Evolutionary conservation across 257 asterid genomes (phyloP).

Genomic region (Datura wrightii): DNA sequence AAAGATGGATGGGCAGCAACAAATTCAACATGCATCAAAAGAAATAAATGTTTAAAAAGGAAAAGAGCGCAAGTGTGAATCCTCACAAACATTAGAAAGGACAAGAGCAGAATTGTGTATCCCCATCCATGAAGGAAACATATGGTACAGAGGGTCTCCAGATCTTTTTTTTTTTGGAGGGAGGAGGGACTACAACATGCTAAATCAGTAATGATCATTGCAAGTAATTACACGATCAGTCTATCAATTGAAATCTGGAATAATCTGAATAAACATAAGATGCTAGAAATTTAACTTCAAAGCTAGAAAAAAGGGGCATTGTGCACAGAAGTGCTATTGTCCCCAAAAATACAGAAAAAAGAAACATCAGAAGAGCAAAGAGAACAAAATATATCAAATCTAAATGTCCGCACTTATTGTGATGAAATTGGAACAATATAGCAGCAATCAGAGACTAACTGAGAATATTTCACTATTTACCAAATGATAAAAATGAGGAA

Average conservation of each 20-base stretch:
- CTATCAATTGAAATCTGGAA: not conserved
- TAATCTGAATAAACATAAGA: not conserved
- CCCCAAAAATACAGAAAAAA: not conserved
- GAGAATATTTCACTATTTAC: not conserved
- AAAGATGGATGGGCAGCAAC: not conserved
- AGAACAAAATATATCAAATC: conserved; percentile 6
- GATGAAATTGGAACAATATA: not conserved
- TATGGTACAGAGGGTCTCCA: not conserved
- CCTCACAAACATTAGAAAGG: not conserved
- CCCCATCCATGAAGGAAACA: not conserved
- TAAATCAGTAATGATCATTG: not conserved
- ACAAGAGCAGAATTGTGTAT: not conserved
- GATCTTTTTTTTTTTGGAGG: not conserved
- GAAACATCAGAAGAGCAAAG: not conserved
- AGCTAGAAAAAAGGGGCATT: not conserved
- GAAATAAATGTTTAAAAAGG: not conserved
- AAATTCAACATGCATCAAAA: conserved; percentile 9
- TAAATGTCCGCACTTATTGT: not conserved
- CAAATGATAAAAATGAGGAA: not conserved
- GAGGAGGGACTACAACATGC: not conserved
- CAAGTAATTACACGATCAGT: not conserved
- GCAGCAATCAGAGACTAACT: not conserved
- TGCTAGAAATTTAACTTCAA: conserved; percentile 12
- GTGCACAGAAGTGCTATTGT: not conserved
- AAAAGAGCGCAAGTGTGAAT: not conserved